Conservation (phyloP, 1,284 basidiomycete genomes). For the Malassezia brasiliensis region DNA sequence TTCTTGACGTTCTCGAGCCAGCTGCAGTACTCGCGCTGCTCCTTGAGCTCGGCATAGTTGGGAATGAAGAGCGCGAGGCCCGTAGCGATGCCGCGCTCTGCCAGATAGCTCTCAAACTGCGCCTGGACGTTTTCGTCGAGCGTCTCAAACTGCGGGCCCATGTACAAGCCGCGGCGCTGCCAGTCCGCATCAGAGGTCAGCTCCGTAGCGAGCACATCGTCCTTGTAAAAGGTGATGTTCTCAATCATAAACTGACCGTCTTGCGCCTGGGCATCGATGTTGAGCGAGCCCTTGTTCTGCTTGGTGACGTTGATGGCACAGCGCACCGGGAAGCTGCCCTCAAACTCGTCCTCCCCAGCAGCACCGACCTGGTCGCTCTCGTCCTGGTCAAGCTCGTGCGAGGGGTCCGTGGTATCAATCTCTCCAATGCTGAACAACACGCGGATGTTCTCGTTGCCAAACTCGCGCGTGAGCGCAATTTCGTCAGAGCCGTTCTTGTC, state of each 20-base stretch:
- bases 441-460: slow-evolving; percentile 67
- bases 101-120: slow-evolving; percentile 70
- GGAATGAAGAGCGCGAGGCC: slow-evolving; percentile 55
- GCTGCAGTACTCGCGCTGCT: slow-evolving; percentile 67
- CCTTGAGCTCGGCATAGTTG: slow-evolving; percentile 46
- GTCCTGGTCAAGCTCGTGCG: slow-evolving; percentile 38
- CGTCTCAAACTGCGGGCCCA: slow-evolving; percentile 87
- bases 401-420: slow-evolving; percentile 29
- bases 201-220: slow-evolving; percentile 63
- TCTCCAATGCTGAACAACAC: slow-evolving; percentile 42
- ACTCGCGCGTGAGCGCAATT: slow-evolving; percentile 67
- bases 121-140: slow-evolving; percentile 77
- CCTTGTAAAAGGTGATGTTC: slow-evolving; percentile 76
- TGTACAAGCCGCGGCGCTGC: slow-evolving; percentile 78
- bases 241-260: slow-evolving; percentile 74
- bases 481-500: slow-evolving; percentile 71
- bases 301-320: slow-evolving; percentile 75
- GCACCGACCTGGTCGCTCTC: slow-evolving; percentile 51
- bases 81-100: slow-evolving; percentile 78
- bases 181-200: slow-evolving; percentile 83
- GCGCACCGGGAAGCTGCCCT: slow-evolving; percentile 58
- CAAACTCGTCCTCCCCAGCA: slow-evolving; percentile 37
- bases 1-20: slow-evolving; percentile 77
- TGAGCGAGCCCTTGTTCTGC: slow-evolving; percentile 50
- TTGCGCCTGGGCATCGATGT: slow-evolving; percentile 49